A percentile compares a stretch with the other conserved stretches of the same genome.
These are phyloP conservation scores for Debaryomycetaceae sp. DNA, from an alignment of 1,139 yeast genomes.

Conservation along the genomic window DNA sequence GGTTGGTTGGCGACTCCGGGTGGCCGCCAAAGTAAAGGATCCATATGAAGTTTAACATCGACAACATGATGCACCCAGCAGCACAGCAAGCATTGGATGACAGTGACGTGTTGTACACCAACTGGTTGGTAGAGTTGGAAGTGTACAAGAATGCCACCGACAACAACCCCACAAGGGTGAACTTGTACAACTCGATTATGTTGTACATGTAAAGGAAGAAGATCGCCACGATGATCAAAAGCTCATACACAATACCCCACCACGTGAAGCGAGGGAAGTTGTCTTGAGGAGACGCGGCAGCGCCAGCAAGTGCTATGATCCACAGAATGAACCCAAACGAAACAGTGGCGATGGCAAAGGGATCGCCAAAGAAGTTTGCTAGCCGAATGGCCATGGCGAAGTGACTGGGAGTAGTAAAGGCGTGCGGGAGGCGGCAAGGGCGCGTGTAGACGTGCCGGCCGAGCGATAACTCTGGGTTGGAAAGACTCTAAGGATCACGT, in stretches of 20 bases:
- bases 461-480: no score
- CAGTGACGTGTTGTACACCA: slow-evolving; percentile 64
- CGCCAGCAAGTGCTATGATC: slow-evolving; percentile 85
- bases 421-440: no score
- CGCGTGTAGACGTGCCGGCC: no score
- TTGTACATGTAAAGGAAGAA: slow-evolving; percentile 62
- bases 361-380: slow-evolving; percentile 59
- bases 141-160: slow-evolving; percentile 74
- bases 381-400: slow-evolving; percentile 34
- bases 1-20: slow-evolving; percentile 73
- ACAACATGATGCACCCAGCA: slow-evolving; percentile 82
- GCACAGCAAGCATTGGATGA: slow-evolving; percentile 78
- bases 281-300: slow-evolving; percentile 54
- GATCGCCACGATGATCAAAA: slow-evolving; percentile 53
- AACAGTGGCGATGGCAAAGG: slow-evolving; percentile 66
- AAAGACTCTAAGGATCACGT: no score
- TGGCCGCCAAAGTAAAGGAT: slow-evolving; percentile 82
- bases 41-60: slow-evolving; percentile 80
- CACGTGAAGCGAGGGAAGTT: slow-evolving; percentile 80
- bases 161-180: slow-evolving; percentile 53
- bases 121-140: slow-evolving; percentile 74
- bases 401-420: background rate
- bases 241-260: slow-evolving; percentile 95
- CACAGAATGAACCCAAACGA: slow-evolving; percentile 65
- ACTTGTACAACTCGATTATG: slow-evolving; percentile 66